Conservation (phyloP, 2,329 filamentous ascomycete species). For the Phaeosphaeria sp. region DNA sequence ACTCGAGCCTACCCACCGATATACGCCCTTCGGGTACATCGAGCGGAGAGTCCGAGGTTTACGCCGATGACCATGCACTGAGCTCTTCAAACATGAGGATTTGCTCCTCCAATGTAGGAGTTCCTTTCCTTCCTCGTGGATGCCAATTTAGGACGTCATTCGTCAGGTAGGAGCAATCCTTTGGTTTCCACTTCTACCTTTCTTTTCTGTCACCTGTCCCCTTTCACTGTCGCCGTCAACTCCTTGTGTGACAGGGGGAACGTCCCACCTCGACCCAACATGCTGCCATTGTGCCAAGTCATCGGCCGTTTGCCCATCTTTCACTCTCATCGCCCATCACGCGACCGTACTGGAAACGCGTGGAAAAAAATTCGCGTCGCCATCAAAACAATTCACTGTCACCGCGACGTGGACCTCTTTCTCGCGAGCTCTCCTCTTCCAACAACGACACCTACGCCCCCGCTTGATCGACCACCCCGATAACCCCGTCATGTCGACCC, state of each 20-base stretch:
- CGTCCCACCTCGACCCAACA: neutral
- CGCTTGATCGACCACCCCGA: neutral
- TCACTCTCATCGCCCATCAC: conserved; percentile 1
- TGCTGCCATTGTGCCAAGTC: neutral
- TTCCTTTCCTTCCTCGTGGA: neutral
- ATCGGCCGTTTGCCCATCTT: neutral
- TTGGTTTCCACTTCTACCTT: neutral
- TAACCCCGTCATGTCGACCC: conserved; percentile 12
- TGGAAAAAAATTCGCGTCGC: conserved; percentile 2
- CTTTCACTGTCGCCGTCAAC: neutral
- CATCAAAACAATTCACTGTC: neutral
- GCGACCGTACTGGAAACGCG: neutral
- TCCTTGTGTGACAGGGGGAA: neutral
- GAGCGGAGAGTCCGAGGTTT: neutral
- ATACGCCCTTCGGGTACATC: no score
- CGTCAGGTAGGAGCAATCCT: neutral
- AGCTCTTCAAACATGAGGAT: neutral
- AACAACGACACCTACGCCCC: neutral
- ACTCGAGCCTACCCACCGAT: neutral
- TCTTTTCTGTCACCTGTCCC: neutral
- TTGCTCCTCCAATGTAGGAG: neutral
- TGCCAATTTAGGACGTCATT: neutral
- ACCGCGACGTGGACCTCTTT: neutral
- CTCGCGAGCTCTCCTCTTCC: neutral
- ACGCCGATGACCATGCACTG: neutral